phyloP scores from a whole-genome alignment of 768 basidiomycete species.

The Vishniacozyma victoriae region DNA sequence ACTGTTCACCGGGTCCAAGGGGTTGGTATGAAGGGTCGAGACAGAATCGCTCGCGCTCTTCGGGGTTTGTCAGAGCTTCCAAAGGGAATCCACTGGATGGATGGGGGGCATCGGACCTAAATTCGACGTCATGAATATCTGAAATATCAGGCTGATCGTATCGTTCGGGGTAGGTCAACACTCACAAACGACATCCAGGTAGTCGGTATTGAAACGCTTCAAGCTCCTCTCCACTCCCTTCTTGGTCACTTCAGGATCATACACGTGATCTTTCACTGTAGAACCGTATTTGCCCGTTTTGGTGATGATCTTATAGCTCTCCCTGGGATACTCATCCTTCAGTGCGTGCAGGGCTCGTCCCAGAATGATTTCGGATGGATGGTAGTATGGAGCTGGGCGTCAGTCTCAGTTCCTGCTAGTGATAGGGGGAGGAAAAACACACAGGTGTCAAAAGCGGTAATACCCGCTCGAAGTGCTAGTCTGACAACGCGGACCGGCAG shows the following conservation, averaged over 20 bases:
- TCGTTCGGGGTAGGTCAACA: no score
- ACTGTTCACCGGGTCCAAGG: conserved; percentile 14
- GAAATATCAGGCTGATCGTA: no score
- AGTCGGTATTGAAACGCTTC: conserved; percentile 36
- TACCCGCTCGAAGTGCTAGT: conserved; percentile 42
- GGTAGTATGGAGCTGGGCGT: conserved; percentile 41
- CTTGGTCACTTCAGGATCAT: conserved; percentile 29
- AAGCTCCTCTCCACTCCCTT: conserved; percentile 39
- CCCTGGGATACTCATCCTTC: conserved; percentile 31
- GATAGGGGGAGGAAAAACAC: neutral
- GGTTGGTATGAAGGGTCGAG: conserved; percentile 8
- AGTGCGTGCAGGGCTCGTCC: conserved; percentile 31
- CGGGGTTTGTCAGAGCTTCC: neutral
- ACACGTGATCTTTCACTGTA: conserved; percentile 31
- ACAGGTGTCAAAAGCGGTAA: conserved; percentile 46
- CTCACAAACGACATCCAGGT: conserved; percentile 48
- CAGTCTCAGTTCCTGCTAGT: neutral
- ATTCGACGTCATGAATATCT: conserved; percentile 49
- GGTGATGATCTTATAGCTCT: conserved; percentile 43
- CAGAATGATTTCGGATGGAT: conserved; percentile 47
- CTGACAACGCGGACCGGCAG: conserved; percentile 40
- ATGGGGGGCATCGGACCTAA: conserved; percentile 7
- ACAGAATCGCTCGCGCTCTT: no score
- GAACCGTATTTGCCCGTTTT: conserved; percentile 46
- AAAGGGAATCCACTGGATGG: neutral